Conservation (phyloP, 768 basidiomycete genomes). For the Kondoa malvinella region DNA sequence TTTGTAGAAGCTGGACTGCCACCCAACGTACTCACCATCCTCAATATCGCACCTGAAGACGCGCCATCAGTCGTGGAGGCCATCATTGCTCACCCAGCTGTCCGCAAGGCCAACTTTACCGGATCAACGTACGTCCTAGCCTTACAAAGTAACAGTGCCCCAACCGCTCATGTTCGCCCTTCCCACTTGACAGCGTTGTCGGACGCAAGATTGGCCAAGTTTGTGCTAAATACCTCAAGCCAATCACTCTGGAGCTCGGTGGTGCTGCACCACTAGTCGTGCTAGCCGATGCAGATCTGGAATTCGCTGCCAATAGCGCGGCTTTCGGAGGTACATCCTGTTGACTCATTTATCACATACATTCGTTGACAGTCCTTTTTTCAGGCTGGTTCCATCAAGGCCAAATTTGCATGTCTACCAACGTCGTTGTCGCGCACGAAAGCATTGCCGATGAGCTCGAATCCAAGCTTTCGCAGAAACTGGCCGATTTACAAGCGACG, state of each 20-base stretch:
- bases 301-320: constrained; percentile 21
- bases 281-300: constrained; percentile 31
- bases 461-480: not conserved
- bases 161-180: not conserved
- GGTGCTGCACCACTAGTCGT: constrained; percentile 35
- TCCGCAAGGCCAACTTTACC: constrained; percentile 26
- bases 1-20: constrained; percentile 35
- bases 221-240: constrained; percentile 34
- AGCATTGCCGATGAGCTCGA: not conserved
- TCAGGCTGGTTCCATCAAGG: not conserved
- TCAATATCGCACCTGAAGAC: constrained; percentile 28
- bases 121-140: too few species aligned
- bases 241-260: constrained; percentile 31
- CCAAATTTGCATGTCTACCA: not conserved
- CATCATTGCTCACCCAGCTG: constrained; percentile 25
- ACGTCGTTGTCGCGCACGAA: not conserved
- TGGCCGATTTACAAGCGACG: not conserved
- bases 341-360: too few species aligned
- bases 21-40: constrained; percentile 31
- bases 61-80: constrained; percentile 26
- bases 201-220: constrained; percentile 30
- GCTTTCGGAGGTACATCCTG: constrained; percentile 16
- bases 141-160: constrained; percentile 16
- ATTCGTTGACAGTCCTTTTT: too few species aligned
- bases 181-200: constrained; percentile 32